Conservation (phyloP, 2,329 filamentous ascomycete genomes). For the Coniochaeta ligniaria region DNA sequence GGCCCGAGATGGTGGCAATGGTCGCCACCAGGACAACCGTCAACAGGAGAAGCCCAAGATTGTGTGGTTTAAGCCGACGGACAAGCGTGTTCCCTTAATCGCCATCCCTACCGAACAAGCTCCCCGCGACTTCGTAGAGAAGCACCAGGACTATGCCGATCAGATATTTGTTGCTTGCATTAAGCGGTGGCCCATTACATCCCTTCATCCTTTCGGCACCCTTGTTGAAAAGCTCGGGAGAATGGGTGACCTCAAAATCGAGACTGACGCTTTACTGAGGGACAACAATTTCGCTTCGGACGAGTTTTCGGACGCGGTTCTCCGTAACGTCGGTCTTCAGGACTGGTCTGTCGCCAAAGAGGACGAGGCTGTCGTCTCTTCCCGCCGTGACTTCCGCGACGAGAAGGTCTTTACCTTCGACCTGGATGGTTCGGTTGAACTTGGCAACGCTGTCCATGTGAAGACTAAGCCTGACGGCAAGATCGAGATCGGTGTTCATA, state of each 20-base stretch:
- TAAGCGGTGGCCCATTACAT: conserved; percentile 99
- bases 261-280: conserved; percentile 91
- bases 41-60: conserved; percentile 98
- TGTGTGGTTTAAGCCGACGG: conserved; percentile 99
- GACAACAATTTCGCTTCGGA: conserved; percentile 99
- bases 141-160: conserved; percentile 95
- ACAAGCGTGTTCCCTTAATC: conserved; percentile 96
- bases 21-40: conserved; percentile 69
- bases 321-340: conserved; percentile 85
- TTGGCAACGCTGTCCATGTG: conserved; percentile 89
- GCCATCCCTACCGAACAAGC: conserved; percentile 98
- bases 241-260: conserved; percentile 95
- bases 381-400: conserved; percentile 81
- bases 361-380: conserved; percentile 63
- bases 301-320: conserved; percentile 93
- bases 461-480: conserved; percentile 77
- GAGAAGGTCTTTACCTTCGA: conserved; percentile 91
- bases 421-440: conserved; percentile 76
- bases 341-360: conserved; percentile 87
- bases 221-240: conserved; percentile 93
- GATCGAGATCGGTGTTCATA: conserved; percentile 90
- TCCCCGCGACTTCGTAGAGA: conserved; percentile 95
- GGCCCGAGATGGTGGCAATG: conserved; percentile 72
- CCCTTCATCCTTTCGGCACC: conserved; percentile 96
- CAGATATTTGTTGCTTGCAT: conserved; percentile 98